Evolutionary conservation across 2,329 filamentous ascomycete genomes (phyloP), one percentile per base, ranked within the genome.

Genomic region (Epicoccum nigrum): DNA sequence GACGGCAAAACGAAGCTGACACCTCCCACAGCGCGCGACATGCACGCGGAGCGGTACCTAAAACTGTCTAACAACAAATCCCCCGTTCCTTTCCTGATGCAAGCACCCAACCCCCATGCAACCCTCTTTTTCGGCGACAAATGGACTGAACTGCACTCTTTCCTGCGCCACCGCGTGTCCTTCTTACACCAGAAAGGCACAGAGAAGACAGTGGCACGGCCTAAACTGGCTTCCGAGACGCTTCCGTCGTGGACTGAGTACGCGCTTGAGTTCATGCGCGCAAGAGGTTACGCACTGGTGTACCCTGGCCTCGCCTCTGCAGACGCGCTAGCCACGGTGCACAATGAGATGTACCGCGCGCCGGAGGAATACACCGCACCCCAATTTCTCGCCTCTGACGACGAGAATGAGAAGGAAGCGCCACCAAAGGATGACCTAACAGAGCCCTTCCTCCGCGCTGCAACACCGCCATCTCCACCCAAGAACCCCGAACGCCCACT

Each of bases 121-220:
- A 84, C 86, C 9, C 79, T 99, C 8, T 87, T 93, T 68, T 86
- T 94, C 48, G 92, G 92, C 34, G 84, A 91, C 39, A 92, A 88
- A 66, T 99, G 94, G 94, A 77, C 83, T 11, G 90, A 96, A 61
- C 81, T 96, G 8, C 92, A 97, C 68, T 83, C 85, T 9, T 94
- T 95, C 62, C 81, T 95, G 2, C 83, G 88, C 9, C 81, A 83
- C 39, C 78, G 86, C 6, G 75, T 92, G 8, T 59, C 69, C 12
- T 65, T 70, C 70, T n/a, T n/a, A n/a, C 55, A 60, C 38, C 49
- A 66, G 52, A 42, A 55, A 40, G 45, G 51, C 15, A 21, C 54
- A 27, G 23, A 6, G 7, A 60, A 72, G 55, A 15, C 69, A 50
- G 33, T 56, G 15, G 37, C 67, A 35, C 55, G 66, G 12, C 17